Base-by-base conservation (phyloP, 768 basidiomycete genomes). In the Leccinellum luteum region DNA sequence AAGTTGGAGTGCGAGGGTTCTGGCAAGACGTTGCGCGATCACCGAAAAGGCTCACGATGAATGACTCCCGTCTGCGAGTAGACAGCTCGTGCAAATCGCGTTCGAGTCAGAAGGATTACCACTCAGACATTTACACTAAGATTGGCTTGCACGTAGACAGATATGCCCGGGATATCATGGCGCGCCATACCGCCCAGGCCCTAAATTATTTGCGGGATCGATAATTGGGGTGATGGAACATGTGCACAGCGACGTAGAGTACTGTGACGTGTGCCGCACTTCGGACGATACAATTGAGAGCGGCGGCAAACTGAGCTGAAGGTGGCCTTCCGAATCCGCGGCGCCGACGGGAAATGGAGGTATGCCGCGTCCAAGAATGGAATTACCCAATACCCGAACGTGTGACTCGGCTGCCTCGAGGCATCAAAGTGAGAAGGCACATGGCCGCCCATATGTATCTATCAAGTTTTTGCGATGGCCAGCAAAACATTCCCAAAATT, bases 21-120 rank as follows among this genome's bases (percentile, higher is more conserved):
- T 66, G 75, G 91, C 90, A 56, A 94, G 78, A 41, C 9, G 71
- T 92, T 90, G 68, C 90, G 92, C 70, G 44, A 93, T 81, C 44
- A 65, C 27, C 32, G 55, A 34, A 58, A 51, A 38, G 34, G 4
- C 68, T 65, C 14, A 73, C 64, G 32, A 88, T 74, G 12, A 53
- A 44, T 51, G 53, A 57, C 78, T 79, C 6, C 90, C 91, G 91
- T 92, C 94, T n/a, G 85, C 70, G 31, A 94, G 74, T 10, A 88
- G 82, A 21, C n/a, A 21, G 43, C n/a, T n/a, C n/a, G n/a, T n/a
- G 13, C 70, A 62, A 15, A 63, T 19, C 13, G n/a, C 21, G 13
- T 48, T 27, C 25, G 21, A 50, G 17, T 53, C 27, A 25, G 15
- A 34, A 43, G 2, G 19, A 85, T 68, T 5, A 44, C 62, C 6